Evolutionary conservation across 345 rosid genomes (phyloP).

Genomic region (Gossypium herbaceum): DNA sequence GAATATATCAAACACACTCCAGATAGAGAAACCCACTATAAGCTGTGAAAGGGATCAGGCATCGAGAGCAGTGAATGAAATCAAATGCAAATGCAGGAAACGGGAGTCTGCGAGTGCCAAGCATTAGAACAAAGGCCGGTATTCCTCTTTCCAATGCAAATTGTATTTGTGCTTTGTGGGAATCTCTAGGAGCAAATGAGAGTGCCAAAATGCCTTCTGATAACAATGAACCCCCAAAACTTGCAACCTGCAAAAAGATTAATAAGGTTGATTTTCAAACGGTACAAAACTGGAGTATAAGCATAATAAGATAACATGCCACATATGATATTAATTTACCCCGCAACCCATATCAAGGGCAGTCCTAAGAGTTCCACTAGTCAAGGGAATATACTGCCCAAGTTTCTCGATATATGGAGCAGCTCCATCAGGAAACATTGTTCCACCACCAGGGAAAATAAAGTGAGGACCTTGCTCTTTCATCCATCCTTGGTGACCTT

Average conservation of each 20-base stretch:
- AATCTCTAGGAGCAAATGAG: constrained; percentile 97
- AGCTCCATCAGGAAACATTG: constrained; percentile 97
- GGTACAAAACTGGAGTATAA: background rate
- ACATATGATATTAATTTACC: constrained; percentile 39
- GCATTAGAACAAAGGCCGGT: constrained; percentile 98
- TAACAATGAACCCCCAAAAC: constrained; percentile 84
- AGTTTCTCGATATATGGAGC: constrained; percentile 82
- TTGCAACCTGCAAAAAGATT: constrained; percentile 67
- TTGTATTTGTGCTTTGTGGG: constrained; percentile 95
- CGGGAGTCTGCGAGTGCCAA: constrained; percentile 96
- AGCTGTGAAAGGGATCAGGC: constrained; percentile 93
- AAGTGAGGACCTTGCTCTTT: constrained; percentile 78
- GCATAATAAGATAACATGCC: background rate
- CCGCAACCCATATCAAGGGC: constrained; percentile 99
- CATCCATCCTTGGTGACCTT: constrained; percentile 99
- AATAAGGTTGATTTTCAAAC: constrained; percentile 7
- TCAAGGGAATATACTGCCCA: constrained; percentile 70
- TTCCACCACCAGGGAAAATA: constrained; percentile 96
- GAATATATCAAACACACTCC: background rate
- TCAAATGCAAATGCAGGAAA: constrained; percentile 91
- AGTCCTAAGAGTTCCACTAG: constrained; percentile 70
- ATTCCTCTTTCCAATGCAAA: constrained; percentile 96
- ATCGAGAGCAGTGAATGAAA: constrained; percentile 83
- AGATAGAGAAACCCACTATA: constrained; percentile 59
- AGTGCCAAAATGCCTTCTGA: constrained; percentile 65